Percentiles rank a stretch among this genome's conserved stretches.
phyloP scores from a whole-genome alignment of 2,329 filamentous ascomycete genomes.

The Fusarium phyllophilum region DNA sequence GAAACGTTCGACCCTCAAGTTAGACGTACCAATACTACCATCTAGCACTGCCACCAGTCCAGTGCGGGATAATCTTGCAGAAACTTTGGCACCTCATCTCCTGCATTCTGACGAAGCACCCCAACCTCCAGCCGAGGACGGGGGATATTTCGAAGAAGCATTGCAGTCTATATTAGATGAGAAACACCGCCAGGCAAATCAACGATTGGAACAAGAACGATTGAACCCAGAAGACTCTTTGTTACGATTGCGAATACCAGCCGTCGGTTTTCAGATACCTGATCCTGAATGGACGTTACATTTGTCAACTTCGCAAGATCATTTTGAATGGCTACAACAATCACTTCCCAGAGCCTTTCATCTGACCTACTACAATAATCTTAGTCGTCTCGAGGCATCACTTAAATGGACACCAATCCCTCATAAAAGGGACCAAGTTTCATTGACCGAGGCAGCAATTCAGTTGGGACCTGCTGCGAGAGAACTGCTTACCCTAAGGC shows the following conservation, averaged over 20 bases:
- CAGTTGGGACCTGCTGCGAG: background rate
- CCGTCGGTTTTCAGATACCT: slow-evolving; percentile 42
- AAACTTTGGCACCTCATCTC: background rate
- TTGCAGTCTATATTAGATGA: slow-evolving; percentile 37
- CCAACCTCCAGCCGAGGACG: background rate
- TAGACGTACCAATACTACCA: slow-evolving; percentile 40
- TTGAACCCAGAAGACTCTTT: slow-evolving; percentile 40
- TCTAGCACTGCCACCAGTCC: slow-evolving; percentile 20
- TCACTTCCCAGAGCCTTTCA: background rate
- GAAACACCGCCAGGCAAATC: slow-evolving; percentile 10
- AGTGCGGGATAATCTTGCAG: background rate
- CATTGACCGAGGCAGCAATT: slow-evolving; percentile 25
- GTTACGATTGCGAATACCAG: slow-evolving; percentile 45
- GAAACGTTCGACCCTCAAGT: slow-evolving; percentile 12
- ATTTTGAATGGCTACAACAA: slow-evolving; percentile 42
- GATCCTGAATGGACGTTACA: slow-evolving; percentile 38
- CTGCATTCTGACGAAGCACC: background rate
- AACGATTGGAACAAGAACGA: slow-evolving; percentile 44
- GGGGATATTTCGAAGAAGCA: slow-evolving; percentile 38
- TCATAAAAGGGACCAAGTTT: background rate
- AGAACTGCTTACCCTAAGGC: slow-evolving; percentile 24
- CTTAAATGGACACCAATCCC: slow-evolving; percentile 43
- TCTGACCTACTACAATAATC: background rate
- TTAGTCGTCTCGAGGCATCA: slow-evolving; percentile 20
- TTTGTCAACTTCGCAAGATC: slow-evolving; percentile 31